Conservation (phyloP, 177 flowering plant species). For the Telopea speciosissima region DNA sequence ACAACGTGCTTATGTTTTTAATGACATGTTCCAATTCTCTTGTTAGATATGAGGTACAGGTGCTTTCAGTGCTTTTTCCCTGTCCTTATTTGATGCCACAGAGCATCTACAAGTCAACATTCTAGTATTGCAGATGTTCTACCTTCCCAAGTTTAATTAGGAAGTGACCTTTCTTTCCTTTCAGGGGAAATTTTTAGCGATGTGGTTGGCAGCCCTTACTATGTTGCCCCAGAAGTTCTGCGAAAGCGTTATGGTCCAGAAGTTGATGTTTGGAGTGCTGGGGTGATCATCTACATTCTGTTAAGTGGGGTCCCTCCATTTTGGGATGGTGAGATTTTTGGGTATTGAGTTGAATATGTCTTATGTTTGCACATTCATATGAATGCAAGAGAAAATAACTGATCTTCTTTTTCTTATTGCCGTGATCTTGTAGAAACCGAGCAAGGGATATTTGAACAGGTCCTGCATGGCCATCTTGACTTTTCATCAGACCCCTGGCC, state of each 20-base stretch:
- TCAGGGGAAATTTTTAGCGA: background rate
- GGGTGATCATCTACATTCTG: constrained; percentile 1
- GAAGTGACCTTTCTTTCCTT: background rate
- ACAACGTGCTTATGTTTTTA: background rate
- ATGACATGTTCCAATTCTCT: background rate
- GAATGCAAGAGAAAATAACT: background rate
- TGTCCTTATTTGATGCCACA: background rate
- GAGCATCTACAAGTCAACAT: background rate
- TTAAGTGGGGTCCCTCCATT: constrained; percentile 6
- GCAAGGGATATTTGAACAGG: constrained; percentile 11
- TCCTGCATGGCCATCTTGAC: constrained; percentile 13
- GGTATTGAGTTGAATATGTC: background rate
- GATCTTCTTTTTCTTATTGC: background rate
- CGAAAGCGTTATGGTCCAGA: background rate
- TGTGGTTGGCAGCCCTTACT: constrained; percentile 1
- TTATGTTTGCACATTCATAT: background rate
- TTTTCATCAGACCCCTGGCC: constrained; percentile 14
- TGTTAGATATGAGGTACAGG: background rate
- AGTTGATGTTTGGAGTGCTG: constrained; percentile 1
- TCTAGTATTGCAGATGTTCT: background rate
- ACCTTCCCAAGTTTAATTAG: background rate
- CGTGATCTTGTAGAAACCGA: constrained; percentile 8
- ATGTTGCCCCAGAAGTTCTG: constrained; percentile 4
- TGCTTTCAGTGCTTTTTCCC: background rate
- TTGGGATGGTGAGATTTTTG: constrained; percentile 2